Conservation (phyloP, 108 stramenopile species). For the Hondaea fermentalgiana region DNA sequence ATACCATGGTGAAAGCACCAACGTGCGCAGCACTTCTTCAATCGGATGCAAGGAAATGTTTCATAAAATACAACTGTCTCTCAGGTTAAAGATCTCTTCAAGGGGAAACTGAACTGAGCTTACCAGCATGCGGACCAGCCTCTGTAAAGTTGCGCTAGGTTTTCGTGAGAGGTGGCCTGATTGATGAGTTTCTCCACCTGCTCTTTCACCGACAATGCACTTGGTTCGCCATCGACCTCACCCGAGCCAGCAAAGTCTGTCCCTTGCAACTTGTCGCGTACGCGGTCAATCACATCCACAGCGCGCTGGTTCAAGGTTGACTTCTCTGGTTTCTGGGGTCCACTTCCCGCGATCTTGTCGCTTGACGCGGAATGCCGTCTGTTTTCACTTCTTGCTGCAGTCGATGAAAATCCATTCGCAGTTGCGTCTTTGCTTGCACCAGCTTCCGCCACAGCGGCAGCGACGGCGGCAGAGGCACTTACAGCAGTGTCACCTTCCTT, state of each 20-base stretch:
- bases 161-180: conserved; percentile 88
- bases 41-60: too few relatives aligned
- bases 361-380: too few relatives aligned
- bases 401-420: too few relatives aligned
- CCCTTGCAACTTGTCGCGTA: conserved; percentile 93
- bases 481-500: background rate
- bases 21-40: too few relatives aligned
- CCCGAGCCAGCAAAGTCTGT: conserved; percentile 63
- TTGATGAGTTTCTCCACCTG: conserved; percentile 91
- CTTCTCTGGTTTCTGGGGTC: background rate
- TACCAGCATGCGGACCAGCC: conserved; percentile 97
- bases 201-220: conserved; percentile 65
- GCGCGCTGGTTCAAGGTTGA: conserved; percentile 83
- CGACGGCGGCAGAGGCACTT: too few relatives aligned
- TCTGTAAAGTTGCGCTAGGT: conserved; percentile 84
- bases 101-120: background rate
- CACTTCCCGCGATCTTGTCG: too few relatives aligned
- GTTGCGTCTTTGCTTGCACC: too few relatives aligned
- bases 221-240: background rate
- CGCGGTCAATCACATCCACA: conserved; percentile 84
- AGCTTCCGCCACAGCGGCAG: too few relatives aligned
- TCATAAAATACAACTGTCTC: too few relatives aligned
- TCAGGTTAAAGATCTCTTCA: too few relatives aligned
- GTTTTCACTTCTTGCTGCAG: too few relatives aligned
- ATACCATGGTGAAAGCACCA: too few relatives aligned